Base-by-base conservation (phyloP, 2,329 filamentous ascomycete species). In the Beauveria asiatica region DNA sequence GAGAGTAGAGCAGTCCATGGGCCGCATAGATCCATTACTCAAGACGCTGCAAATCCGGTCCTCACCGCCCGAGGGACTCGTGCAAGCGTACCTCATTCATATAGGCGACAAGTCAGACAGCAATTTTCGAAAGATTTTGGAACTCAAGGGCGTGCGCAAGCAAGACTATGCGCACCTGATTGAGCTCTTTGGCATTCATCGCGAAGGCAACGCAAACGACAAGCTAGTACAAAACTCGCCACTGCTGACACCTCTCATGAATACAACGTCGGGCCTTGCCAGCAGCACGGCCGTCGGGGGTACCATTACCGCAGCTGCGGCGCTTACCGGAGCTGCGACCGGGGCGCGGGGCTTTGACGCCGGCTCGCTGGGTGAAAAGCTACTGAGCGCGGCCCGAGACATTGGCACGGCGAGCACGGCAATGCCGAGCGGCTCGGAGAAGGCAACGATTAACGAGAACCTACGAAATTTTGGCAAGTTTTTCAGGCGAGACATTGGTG, bases 61-160 rank as follows among this genome's bases (percentile, higher is more conserved):
- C 2, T 90, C 89, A 5, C 94, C 94, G 0, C 89, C 93, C 0
- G 94, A 99, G 77, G 93, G 90, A 2, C 83, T 99, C 3, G 92
- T 99, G 0, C 93, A 97, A 76, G 94, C 94, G 39, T 99, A 99
- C 72, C 85, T 99, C 39, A 96, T 97, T 73, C 94, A 97, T 75
- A 94, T 99, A 65, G 92, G 85, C 65, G 94, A 99, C 78, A 87
- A 89, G 60, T 96, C 89, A 64, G 94, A 97, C 71, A 83, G 85
- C 68, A 99, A 99, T 75, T 99, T 99, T 82, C 87, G 87, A 70
- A 97, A 97, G 76, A 89, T 99, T 62, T 84, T 99, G 50, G 94
- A 99, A 55, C 82, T 99, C 64, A 99, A 99, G 74, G 94, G 94
- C 51, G 88, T 99, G 62, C 84, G 88, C 63, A 93, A 92, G 70